phyloP scores from a whole-genome alignment of 441 rosid species.

The Metrosideros polymorpha region DNA sequence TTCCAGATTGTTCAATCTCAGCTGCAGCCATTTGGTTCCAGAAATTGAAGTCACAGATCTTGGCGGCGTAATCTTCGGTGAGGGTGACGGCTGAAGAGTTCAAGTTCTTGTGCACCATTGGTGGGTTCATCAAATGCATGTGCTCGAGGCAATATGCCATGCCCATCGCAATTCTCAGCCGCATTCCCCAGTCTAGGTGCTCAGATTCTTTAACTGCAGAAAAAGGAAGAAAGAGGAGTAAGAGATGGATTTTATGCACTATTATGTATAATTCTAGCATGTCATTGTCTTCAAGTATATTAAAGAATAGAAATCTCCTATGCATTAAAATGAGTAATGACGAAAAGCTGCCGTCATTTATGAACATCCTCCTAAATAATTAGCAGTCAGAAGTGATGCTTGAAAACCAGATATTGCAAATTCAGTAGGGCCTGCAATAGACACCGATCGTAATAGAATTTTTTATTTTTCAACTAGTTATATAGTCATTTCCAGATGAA shows the following conservation, averaged over 20 bases:
- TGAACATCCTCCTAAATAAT: background rate
- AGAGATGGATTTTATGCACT: background rate
- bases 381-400: background rate
- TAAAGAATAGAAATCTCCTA: background rate
- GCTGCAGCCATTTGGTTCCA: conserved; percentile 33
- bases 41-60: conserved; percentile 43
- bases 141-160: conserved; percentile 51
- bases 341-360: background rate
- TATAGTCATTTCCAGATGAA: background rate
- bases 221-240: background rate
- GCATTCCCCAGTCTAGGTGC: conserved; percentile 60
- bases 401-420: background rate
- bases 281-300: background rate
- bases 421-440: background rate
- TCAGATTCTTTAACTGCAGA: conserved; percentile 54
- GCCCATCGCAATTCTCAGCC: conserved; percentile 61
- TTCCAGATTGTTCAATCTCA: conserved; percentile 20
- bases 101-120: conserved; percentile 39
- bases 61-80: conserved; percentile 62
- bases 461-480: background rate
- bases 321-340: background rate
- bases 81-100: conserved; percentile 41
- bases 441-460: background rate
- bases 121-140: conserved; percentile 49
- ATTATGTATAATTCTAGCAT: background rate